A percentile compares a stretch with the other conserved stretches of the same genome.
Conservation (phyloP, 208 protist genomes). For the Crithidia bombi region DNA sequence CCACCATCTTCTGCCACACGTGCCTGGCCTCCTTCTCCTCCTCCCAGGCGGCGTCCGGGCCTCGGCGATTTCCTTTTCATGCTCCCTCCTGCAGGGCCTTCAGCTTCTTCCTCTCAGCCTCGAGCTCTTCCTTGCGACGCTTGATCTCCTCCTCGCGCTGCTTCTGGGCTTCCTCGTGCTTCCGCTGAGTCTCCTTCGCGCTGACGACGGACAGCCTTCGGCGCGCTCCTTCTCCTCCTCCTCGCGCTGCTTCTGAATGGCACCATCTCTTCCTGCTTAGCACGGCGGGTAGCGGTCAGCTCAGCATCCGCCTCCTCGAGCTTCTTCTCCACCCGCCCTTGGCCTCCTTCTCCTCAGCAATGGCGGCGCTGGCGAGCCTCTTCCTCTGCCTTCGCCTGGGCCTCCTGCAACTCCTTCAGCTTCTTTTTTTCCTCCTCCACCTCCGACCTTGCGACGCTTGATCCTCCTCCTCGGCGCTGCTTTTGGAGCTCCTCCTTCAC, state of each 20-base stretch:
- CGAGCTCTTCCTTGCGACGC: conserved; percentile 13
- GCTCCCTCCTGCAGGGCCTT: not conserved
- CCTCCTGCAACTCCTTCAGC: conserved; percentile 43
- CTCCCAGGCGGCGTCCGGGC: not conserved
- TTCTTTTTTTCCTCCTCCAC: conserved; percentile 35
- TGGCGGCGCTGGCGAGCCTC: conserved; percentile 33
- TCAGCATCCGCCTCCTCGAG: conserved; percentile 26
- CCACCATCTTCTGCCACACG: not conserved
- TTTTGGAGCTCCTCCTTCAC: conserved; percentile 39
- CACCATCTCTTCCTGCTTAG: conserved; percentile 26
- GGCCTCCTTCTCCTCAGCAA: conserved; percentile 44
- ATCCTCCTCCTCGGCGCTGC: conserved; percentile 44
- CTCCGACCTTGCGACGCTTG: conserved; percentile 39
- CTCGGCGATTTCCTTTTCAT: not conserved
- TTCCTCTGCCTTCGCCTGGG: conserved; percentile 41
- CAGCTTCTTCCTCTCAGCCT: conserved; percentile 30
- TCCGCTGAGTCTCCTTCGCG: conserved; percentile 33
- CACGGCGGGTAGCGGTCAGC: conserved; percentile 23
- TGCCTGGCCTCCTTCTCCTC: not conserved
- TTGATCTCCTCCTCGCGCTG: conserved; percentile 19
- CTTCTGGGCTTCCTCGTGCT: conserved; percentile 19
- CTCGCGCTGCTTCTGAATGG: conserved; percentile 28
- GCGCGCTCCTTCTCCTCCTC: conserved; percentile 38
- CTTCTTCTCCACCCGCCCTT: conserved; percentile 29
- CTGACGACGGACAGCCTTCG: conserved; percentile 33